phyloP scores from a whole-genome alignment of 2,329 filamentous ascomycete genomes.

The Cladophialophora psammophila region DNA sequence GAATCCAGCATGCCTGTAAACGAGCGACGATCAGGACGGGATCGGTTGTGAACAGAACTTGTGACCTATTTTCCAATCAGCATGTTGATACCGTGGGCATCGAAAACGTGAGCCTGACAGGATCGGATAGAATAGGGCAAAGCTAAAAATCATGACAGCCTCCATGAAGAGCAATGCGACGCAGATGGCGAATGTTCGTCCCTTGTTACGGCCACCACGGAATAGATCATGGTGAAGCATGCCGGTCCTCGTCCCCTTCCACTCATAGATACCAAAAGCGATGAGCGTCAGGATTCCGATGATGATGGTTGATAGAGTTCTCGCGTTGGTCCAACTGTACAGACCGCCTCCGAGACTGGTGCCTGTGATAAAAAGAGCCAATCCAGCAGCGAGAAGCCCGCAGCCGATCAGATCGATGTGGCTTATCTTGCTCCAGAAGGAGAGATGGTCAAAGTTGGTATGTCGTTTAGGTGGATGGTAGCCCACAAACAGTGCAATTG shows the following conservation, averaged over 20 bases:
- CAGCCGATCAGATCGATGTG: conserved; percentile 21
- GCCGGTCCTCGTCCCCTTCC: conserved; percentile 26
- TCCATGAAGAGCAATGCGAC: conserved; percentile 28
- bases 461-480: conserved; percentile 30
- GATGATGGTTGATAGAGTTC: conserved; percentile 20
- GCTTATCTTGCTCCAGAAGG: conserved; percentile 20
- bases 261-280: conserved; percentile 30
- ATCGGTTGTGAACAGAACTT: conserved; percentile 13
- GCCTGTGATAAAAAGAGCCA: conserved; percentile 25
- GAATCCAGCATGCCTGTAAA: conserved; percentile 2
- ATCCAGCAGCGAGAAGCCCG: conserved; percentile 20
- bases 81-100: background rate
- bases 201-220: background rate
- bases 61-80: background rate
- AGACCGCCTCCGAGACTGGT: conserved; percentile 28
- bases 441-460: conserved; percentile 29
- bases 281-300: conserved; percentile 21
- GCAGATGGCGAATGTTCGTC: conserved; percentile 27
- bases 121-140: conserved; percentile 28
- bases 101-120: conserved; percentile 23
- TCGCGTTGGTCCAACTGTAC: conserved; percentile 27
- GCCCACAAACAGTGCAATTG: conserved; percentile 22
- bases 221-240: conserved; percentile 26
- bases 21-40: conserved; percentile 5
- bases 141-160: conserved; percentile 21